Evolutionary conservation across 768 basidiomycete species (phyloP), one percentile per base, ranked within the genome.

Genomic region (Suillus tomentosus): DNA sequence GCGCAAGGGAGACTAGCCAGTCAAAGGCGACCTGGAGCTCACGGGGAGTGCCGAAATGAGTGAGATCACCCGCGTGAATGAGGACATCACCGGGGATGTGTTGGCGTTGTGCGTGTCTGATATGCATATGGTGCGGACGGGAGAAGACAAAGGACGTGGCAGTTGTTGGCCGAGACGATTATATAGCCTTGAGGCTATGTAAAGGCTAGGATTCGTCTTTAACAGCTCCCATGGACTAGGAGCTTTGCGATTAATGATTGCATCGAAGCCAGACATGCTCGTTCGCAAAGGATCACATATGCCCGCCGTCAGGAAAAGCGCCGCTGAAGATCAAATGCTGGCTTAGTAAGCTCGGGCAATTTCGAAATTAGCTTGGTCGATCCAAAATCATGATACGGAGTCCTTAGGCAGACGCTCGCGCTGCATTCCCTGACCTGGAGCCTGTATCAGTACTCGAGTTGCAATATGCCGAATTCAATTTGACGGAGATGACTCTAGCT

Each of bases 41-140:
- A 31, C 66, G n/a, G 14, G 60, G 55, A 19, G 76, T 75, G 2
- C 81, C 77, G 3, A 73, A 76, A 24, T 76, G 67, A 14, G 80
- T 79, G 43, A 81, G 73, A 64, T 81, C 77, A 11, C 78, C 81
- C 4, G 79, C 72, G 51, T 81, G 79, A 53, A 81, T 76, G 47
- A 81, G 73, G 55, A 81, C 75, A 67, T 81, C 78, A 60, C 79
- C 80, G 36, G 64, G 31, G 66, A 50, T 37, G 22, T 5, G 50
- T 78, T 77, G 22, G 68, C 64, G 66, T 74, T 79, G 66, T 79
- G 80, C 7, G 79, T 80, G 59, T 31, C 51, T 17, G 51, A 53
- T 27, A 53, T 31, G 15, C 27, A 53, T 53, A 31, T 31, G 27
- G 51, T 53, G 15, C 51, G 27, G 51, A 53, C 51, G 51, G 51